Percentiles rank a stretch among this genome's conserved stretches.
These are phyloP conservation scores for Ophiocordyceps camponoti-rufipedis DNA, from an alignment of 2,329 filamentous ascomycete species.

Conservation along the genomic window DNA sequence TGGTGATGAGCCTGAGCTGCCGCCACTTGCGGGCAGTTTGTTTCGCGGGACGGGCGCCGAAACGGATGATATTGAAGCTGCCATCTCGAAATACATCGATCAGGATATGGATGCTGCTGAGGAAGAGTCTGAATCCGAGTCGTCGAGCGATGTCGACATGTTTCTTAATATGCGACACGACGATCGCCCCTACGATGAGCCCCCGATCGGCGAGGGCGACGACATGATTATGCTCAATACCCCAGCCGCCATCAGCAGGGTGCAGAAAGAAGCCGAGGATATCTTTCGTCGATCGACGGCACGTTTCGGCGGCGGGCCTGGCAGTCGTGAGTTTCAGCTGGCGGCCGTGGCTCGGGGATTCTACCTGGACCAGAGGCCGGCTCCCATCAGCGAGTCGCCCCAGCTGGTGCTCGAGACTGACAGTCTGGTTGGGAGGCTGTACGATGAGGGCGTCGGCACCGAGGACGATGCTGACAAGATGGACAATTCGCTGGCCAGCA, in stretches of 20 bases:
- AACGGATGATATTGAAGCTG: slow-evolving; percentile 13
- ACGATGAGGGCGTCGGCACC: slow-evolving; percentile 39
- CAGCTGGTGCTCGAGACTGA: slow-evolving; percentile 62
- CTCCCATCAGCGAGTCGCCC: slow-evolving; percentile 48
- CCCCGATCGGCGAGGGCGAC: slow-evolving; percentile 24
- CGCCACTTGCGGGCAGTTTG: slow-evolving; percentile 12
- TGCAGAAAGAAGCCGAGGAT: slow-evolving; percentile 35
- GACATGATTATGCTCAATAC: slow-evolving; percentile 37
- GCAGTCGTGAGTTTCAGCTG: slow-evolving; percentile 43
- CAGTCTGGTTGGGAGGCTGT: slow-evolving; percentile 45
- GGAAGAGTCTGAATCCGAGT: slow-evolving; percentile 9
- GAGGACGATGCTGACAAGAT: slow-evolving; percentile 37
- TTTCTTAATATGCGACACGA: slow-evolving; percentile 30
- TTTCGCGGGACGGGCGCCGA: slow-evolving; percentile 12
- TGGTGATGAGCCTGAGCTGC: slow-evolving; percentile 13
- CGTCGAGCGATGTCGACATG: slow-evolving; percentile 22
- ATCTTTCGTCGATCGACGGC: slow-evolving; percentile 34
- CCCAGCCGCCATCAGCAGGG: slow-evolving; percentile 32
- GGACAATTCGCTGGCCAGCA: slow-evolving; percentile 34
- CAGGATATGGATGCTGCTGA: slow-evolving; percentile 18
- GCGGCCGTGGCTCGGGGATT: slow-evolving; percentile 55
- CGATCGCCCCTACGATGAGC: slow-evolving; percentile 18
- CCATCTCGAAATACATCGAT: slow-evolving; percentile 18
- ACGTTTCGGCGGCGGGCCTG: slow-evolving; percentile 20
- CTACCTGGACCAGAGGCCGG: slow-evolving; percentile 34